These are phyloP conservation scores for Hygrophorus pudorinus DNA, from an alignment of 768 basidiomycete genomes.

Conservation along the genomic window DNA sequence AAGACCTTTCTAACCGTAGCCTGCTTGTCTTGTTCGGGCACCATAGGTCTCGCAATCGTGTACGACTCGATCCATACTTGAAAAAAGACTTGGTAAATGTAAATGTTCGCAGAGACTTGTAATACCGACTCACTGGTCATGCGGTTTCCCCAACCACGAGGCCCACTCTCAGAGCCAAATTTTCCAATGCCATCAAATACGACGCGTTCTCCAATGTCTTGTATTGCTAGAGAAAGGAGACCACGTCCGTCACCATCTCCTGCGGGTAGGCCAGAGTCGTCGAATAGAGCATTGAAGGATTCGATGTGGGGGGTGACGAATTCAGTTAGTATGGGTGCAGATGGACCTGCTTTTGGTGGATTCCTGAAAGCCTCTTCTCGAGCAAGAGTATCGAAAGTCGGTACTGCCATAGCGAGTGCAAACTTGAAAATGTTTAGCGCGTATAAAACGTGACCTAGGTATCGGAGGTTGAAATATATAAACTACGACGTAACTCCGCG, in stretches of 20 bases:
- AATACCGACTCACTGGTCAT: conserved; percentile 57
- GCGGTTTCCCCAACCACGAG: conserved; percentile 67
- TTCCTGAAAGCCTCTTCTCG: conserved; percentile 72
- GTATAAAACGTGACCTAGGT: no score
- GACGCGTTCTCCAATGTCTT: conserved; percentile 86
- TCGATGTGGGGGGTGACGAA: conserved; percentile 91
- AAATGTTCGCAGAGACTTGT: neutral
- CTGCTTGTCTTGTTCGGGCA: conserved; percentile 70
- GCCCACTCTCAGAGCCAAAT: conserved; percentile 40
- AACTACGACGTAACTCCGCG: neutral
- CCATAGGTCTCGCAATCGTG: conserved; percentile 75
- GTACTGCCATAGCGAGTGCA: conserved; percentile 24
- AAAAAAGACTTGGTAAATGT: conserved; percentile 8
- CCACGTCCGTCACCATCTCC: conserved; percentile 75
- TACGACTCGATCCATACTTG: conserved; percentile 92
- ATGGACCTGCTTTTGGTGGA: conserved; percentile 59
- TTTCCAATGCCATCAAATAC: conserved; percentile 74
- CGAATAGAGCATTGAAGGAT: conserved; percentile 94
- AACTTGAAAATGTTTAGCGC: conserved; percentile 40
- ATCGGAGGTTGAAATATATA: neutral
- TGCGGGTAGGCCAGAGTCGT: conserved; percentile 72
- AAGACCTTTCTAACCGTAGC: conserved; percentile 72
- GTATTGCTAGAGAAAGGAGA: conserved; percentile 63
- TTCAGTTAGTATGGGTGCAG: conserved; percentile 79
- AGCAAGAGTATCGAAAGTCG: conserved; percentile 73